Evolutionary conservation across 495 filamentous ascomycete species (phyloP).

Genomic region (Xylaria nigripes): DNA sequence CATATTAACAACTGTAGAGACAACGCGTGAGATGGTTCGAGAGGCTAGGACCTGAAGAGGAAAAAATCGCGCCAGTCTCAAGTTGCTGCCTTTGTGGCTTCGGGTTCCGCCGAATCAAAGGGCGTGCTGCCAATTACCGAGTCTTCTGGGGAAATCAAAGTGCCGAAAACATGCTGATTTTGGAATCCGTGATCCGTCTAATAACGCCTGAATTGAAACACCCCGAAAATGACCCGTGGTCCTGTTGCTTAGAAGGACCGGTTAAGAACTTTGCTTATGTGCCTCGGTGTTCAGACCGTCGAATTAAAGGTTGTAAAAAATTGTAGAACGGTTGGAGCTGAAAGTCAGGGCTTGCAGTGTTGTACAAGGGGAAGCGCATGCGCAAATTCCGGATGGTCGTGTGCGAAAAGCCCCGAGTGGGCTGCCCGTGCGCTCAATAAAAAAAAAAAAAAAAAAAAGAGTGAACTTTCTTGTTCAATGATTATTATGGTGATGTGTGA

Average conservation of each 20-base stretch:
- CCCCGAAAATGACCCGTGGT: neutral
- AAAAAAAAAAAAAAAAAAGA: too few relatives aligned
- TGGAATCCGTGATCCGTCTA: slow-evolving; percentile 5
- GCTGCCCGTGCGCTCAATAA: neutral
- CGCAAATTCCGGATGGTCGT: slow-evolving; percentile 1
- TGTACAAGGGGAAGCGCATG: slow-evolving; percentile 7
- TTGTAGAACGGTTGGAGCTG: slow-evolving; percentile 5
- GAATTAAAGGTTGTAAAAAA: slow-evolving; percentile 15
- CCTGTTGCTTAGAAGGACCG: neutral
- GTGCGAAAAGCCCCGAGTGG: neutral
- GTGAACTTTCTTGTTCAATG: neutral
- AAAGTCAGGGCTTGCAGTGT: slow-evolving; percentile 12
- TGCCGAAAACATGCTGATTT: neutral
- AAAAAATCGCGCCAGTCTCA: neutral
- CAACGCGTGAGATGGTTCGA: neutral
- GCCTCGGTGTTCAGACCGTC: neutral
- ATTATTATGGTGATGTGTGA: neutral
- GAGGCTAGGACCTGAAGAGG: neutral
- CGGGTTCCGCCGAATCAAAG: neutral
- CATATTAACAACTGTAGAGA: neutral
- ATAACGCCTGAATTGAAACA: slow-evolving; percentile 12
- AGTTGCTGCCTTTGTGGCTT: neutral
- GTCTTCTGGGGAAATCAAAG: neutral
- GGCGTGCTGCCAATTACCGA: neutral
- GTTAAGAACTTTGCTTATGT: neutral